Evolutionary conservation across 2,329 filamentous ascomycete species (phyloP), one percentile per base, ranked within the genome.

Genomic region (Endocalyx cinctus): DNA sequence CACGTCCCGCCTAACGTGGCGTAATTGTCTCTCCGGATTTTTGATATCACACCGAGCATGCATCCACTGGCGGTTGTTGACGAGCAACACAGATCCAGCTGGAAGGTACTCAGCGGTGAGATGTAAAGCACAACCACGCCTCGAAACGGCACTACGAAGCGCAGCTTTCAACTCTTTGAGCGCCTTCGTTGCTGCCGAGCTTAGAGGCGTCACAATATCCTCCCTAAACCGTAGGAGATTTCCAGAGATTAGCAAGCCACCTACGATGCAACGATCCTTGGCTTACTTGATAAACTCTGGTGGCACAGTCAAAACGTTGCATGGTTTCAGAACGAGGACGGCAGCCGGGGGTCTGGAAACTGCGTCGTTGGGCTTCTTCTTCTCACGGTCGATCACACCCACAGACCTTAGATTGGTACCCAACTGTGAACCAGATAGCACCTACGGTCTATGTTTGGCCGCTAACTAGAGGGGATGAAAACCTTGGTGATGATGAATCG

Each of bases 281-380:
- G n/a, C n/a, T n/a, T n/a, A n/a, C n/a, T n/a, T n/a, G n/a, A n/a
- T n/a, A n/a, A n/a, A 61, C 27, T 64, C 59, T 0, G 44, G 42
- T 0, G 59, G 60, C 2, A 57, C 53, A 67, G 0, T 63, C 57
- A 17, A 67, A 67, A 1, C 59, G 46, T 0, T 56, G 38, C 59
- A 63, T 65, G 1, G 64, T 67, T 38, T 67, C 63, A 1, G 59
- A 63, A 1, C 62, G 50, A 0, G 63, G 63, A 13, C 56, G 59
- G 17, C 59, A 51, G 13, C 46, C 41, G 12, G 35, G 44, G 25
- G 51, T 48, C 27, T 63, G 55, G 29, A 54, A 57, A 15, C 17
- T 48, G 10, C 35, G 8, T 35, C 28, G 25, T 41, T 52, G 3
- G 60, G 64, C 2, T 57, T 56, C n/a, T n/a, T n/a, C n/a, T n/a